Evolutionary conservation across 2,329 filamentous ascomycete species (phyloP).

Genomic region (Harringtonia lauricola): DNA sequence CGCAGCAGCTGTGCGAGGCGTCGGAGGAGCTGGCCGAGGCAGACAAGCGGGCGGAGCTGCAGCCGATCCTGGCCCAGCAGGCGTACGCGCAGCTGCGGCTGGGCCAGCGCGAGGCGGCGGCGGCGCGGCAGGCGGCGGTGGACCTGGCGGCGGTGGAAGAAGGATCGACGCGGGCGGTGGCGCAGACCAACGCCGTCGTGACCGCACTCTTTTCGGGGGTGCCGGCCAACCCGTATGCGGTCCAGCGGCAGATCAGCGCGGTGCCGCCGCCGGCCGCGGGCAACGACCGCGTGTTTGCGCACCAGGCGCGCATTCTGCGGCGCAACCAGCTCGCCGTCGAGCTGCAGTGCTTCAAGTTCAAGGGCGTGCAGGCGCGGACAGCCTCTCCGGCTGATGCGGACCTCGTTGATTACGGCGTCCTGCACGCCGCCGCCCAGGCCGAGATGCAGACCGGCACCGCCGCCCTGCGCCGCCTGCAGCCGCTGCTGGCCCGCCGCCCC

Average conservation of each 20-base stretch:
- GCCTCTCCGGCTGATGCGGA: conserved; percentile 23
- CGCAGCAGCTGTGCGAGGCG: conserved; percentile 59
- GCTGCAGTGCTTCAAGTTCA: conserved; percentile 56
- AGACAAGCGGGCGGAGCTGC: conserved; percentile 63
- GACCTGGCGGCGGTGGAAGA: conserved; percentile 52
- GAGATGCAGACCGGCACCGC: conserved; percentile 52
- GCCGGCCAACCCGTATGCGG: conserved; percentile 53
- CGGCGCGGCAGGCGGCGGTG: conserved; percentile 48
- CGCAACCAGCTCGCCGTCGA: conserved; percentile 55
- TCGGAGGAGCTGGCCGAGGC: conserved; percentile 63
- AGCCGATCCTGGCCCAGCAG: conserved; percentile 68
- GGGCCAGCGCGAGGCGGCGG: conserved; percentile 56
- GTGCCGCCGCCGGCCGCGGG: conserved; percentile 38
- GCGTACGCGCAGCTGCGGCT: conserved; percentile 59
- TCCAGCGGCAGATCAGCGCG: conserved; percentile 49
- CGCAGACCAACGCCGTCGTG: conserved; percentile 49
- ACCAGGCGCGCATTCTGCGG: conserved; percentile 50
- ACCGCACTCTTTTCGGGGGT: background rate
- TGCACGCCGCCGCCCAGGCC: conserved; percentile 63
- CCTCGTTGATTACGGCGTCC: conserved; percentile 31
- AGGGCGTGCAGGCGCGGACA: conserved; percentile 45
- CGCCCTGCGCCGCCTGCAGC: conserved; percentile 58
- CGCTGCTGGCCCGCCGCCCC: conserved; percentile 61
- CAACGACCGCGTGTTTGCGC: conserved; percentile 58
- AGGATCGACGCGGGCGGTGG: conserved; percentile 43